These are phyloP conservation scores for Diplodia corticola DNA, from an alignment of 2,329 filamentous ascomycete species.

Conservation along the genomic window DNA sequence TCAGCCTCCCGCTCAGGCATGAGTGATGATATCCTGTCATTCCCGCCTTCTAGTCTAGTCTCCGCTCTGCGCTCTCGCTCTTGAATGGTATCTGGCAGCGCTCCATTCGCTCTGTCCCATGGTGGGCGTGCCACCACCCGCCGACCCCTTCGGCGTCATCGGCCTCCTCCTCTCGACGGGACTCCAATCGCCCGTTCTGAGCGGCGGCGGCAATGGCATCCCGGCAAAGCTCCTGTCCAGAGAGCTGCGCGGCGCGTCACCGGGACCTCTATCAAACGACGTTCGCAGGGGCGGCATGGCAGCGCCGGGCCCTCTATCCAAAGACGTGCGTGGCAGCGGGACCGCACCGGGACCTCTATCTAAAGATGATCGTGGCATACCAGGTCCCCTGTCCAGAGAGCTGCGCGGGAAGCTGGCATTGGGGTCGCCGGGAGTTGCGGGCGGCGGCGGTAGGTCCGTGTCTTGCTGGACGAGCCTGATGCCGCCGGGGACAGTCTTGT, in stretches of 20 bases:
- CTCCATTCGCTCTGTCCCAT: conserved; percentile 13
- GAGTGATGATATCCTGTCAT: neutral
- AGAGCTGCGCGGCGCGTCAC: neutral
- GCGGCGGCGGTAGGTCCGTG: neutral
- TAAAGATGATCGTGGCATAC: neutral
- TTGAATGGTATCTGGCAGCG: conserved; percentile 10
- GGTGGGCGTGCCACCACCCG: conserved; percentile 9
- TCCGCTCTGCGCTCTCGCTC: conserved; percentile 6
- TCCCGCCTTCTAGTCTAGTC: neutral
- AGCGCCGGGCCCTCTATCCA: neutral
- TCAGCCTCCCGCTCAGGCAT: neutral
- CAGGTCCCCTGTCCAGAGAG: neutral
- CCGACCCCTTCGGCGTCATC: conserved; percentile 9
- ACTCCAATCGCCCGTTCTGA: conserved; percentile 13
- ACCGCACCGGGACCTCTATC: neutral
- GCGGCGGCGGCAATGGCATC: conserved; percentile 6
- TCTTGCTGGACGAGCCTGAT: conserved; percentile 39
- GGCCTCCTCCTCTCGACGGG: neutral
- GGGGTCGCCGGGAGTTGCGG: neutral
- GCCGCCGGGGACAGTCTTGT: conserved; percentile 31
- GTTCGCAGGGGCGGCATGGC: conserved; percentile 10
- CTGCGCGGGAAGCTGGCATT: neutral
- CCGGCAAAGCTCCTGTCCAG: conserved; percentile 2
- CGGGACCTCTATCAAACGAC: neutral
- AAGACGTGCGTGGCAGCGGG: neutral